phyloP scores from a whole-genome alignment of 1,284 basidiomycete genomes.

The Omphalotus olearius region DNA sequence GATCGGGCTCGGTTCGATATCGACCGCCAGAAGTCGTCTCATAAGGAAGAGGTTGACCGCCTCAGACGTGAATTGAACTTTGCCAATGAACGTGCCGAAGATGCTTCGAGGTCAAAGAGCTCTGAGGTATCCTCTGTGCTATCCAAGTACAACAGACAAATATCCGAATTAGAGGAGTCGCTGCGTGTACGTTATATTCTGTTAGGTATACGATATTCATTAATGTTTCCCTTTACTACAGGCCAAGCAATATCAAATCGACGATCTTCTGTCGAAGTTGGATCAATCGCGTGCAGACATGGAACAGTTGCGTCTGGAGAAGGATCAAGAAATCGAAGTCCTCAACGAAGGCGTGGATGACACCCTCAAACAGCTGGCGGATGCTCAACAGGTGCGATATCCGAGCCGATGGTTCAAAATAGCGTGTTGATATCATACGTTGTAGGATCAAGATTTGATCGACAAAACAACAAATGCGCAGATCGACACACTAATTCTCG shows the following conservation, averaged over 20 bases:
- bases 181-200: conserved; percentile 62
- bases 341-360: conserved; percentile 96
- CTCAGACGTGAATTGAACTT: conserved; percentile 91
- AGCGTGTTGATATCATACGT: conserved; percentile 15
- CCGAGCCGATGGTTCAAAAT: background rate
- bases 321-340: conserved; percentile 95
- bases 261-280: conserved; percentile 81
- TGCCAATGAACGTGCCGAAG: conserved; percentile 97
- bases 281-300: conserved; percentile 74
- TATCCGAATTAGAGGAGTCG: conserved; percentile 93
- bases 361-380: conserved; percentile 87
- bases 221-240: conserved; percentile 26
- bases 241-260: conserved; percentile 93
- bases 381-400: conserved; percentile 71
- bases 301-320: conserved; percentile 86
- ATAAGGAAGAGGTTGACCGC: conserved; percentile 95
- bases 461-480: conserved; percentile 92
- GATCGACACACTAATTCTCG: conserved; percentile 95
- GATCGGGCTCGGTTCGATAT: conserved; percentile 96
- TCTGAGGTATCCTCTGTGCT: conserved; percentile 89
- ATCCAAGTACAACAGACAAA: conserved; percentile 93
- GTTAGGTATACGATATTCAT: background rate
- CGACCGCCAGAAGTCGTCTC: conserved; percentile 91
- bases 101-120: conserved; percentile 88
- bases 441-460: conserved; percentile 75